Base-by-base conservation (phyloP, 192 early-diverging fungal species). In the Chytriomyces sp. region DNA sequence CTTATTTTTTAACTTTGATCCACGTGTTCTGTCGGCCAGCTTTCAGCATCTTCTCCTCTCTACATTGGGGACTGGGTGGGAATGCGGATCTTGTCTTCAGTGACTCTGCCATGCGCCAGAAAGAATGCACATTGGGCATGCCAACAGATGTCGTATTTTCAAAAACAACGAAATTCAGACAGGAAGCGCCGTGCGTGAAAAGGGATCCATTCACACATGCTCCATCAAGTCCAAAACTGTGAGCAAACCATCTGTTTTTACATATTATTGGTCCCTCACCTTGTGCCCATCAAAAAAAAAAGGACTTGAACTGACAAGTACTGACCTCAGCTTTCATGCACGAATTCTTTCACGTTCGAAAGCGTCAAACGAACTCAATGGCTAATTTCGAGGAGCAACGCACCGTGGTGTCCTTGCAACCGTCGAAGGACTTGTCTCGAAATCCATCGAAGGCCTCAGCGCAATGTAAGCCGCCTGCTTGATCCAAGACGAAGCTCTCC, bases 301-400 rank as follows among this genome's bases (percentile, higher is more conserved):
- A 64, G 67, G 96, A 98, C 81, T 84, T 97, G 24, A 92, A 93
- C 86, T 92, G 96, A 47, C 96, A 98, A 79, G 72, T 98, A 49
- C 93, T 98, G 64, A 96, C 95, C 80, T 91, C 93, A 28, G 93
- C 91, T 68, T 91, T 85, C 62, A 92, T 92, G 6, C n/a, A n/a
- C n/a, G n/a, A n/a, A n/a, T n/a, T 85, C 91, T 5, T 90, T 96
- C 50, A 87, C 87, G 49, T 89, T 98, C 80, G n/a, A n/a, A n/a
- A n/a, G n/a, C n/a, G n/a, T n/a, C n/a, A n/a, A 83, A 85, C 5
- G 96, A 98, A 75, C 80, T 96, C 18, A 94, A 98, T 69, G 88
- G 97, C 67, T 92, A 95, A 60, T 94, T 97, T 69, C 95, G 96
- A 13, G 84, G 94, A 5, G 78, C 74, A 28, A 83, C 89, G 23